A percentile compares a stretch with the other conserved stretches of the same genome.
These are phyloP conservation scores for Lactarius evosmus DNA, from an alignment of 768 basidiomycete species.

Conservation along the genomic window DNA sequence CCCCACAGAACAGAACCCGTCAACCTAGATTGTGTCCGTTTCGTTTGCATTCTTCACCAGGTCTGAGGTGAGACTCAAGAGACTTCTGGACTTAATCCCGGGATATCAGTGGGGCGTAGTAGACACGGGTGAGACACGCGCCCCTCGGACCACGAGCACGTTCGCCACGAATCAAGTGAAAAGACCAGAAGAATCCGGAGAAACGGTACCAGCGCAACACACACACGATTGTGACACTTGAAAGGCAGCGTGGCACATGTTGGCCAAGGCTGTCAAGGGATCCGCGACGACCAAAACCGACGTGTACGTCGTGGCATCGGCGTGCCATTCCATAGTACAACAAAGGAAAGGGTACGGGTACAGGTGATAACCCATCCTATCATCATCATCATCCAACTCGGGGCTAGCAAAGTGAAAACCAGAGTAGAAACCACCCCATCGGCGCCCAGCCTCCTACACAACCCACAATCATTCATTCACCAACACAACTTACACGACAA, in stretches of 20 bases:
- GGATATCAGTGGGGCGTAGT: neutral
- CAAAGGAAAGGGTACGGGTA: neutral
- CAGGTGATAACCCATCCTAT: neutral
- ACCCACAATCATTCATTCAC: neutral
- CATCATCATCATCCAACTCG: neutral
- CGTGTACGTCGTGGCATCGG: neutral
- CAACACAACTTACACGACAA: constrained; percentile 3
- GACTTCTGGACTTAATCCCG: neutral
- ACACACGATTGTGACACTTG: neutral
- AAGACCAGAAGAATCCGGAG: neutral
- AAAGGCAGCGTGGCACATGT: neutral
- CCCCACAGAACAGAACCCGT: neutral
- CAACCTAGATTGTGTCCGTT: neutral
- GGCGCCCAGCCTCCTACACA: neutral
- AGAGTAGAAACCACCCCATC: too few species aligned
- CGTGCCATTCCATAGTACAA: neutral
- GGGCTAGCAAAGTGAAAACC: neutral
- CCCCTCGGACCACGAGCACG: too few species aligned
- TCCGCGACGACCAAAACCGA: neutral
- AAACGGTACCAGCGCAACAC: neutral
- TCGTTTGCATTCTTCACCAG: neutral
- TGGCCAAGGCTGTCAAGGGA: too few species aligned
- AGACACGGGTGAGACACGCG: neutral
- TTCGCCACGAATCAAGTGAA: neutral
- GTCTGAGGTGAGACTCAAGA: neutral